A percentile compares a stretch with the other conserved stretches of the same genome.
These are phyloP conservation scores for Phoma sp. DNA, from an alignment of 2,329 filamentous ascomycete species.

Conservation along the genomic window DNA sequence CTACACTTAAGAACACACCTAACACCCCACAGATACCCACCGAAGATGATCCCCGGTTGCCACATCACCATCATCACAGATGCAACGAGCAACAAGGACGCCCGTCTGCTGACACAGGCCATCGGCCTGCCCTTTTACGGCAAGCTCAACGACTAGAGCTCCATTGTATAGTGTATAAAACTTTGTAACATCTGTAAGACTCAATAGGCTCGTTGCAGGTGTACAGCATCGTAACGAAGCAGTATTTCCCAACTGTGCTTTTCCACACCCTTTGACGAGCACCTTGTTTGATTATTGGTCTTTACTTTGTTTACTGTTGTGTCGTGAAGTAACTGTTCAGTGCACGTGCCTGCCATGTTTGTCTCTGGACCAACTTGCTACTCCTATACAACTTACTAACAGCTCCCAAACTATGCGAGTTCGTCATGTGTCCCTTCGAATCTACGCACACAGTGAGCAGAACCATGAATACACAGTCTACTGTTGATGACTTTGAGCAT, in stretches of 20 bases:
- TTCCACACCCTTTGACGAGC: no score
- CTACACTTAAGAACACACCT: neutral
- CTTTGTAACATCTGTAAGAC: constrained; percentile 28
- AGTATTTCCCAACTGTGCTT: neutral
- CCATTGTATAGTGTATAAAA: constrained; percentile 26
- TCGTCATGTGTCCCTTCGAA: no score
- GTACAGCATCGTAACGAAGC: neutral
- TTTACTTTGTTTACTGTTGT: no score
- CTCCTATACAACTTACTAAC: no score
- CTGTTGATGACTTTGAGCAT: no score
- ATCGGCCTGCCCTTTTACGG: constrained; percentile 84
- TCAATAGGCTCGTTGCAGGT: neutral
- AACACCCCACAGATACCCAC: constrained; percentile 60
- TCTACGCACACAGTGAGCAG: no score
- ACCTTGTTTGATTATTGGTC: no score
- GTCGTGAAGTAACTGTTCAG: no score
- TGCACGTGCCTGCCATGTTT: no score
- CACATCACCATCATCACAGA: constrained; percentile 85
- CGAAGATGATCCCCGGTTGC: constrained; percentile 83
- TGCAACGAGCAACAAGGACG: constrained; percentile 84
- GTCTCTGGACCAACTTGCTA: neutral
- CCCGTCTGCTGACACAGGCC: constrained; percentile 74
- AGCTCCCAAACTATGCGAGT: no score
- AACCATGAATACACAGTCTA: no score
- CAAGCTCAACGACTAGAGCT: constrained; percentile 60